Evolutionary conservation across 148 eudicot species (phyloP), one percentile per base, ranked within the genome.

Genomic region (Cornus controversa): DNA sequence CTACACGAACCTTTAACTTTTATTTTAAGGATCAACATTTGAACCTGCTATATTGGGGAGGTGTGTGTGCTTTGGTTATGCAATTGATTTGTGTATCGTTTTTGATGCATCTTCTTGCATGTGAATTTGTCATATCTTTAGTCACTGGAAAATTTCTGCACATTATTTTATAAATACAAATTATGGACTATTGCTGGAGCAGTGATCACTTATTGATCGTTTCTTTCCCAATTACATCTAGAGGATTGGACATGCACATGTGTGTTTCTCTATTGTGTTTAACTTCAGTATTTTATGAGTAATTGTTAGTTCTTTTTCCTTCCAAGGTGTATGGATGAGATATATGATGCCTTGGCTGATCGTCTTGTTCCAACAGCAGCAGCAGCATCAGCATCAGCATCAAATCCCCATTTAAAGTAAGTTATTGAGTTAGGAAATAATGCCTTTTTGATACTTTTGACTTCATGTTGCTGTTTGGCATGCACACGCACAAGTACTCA

Each of bases 281-380:
- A 45, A 13, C 18, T 69, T 47, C 27, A 27, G 6, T 28, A 36
- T 29, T 45, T 1, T 70, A 36, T 73, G 67, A 65, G 27, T 10
- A 70, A 47, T 63, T 40, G 69, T 79, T 66, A 54, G 45, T 47
- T 74, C 28, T 63, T 24, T 22, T 18, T 73, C 78, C 37, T 72
- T 75, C 42, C 22, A 10, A 96, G 99, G 81, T 83, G 85, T 83
- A 96, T 96, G 99, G 90, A 93, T 84, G 97, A 93, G 75, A 85
- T 92, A 42, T 96, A 96, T 71, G 87, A 96, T 83, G 69, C 85
- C 67, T 86, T 96, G 90, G 97, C 98, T 10, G 84, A 79, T 54
- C 98, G 92, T 81, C 84, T 96, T 77, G 84, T 91, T 69, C 91
- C 93, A 60, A 85, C 88, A 67, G 89, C 93, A 71, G 97, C 97